These are phyloP conservation scores for Candida saitoana DNA, from an alignment of 805 yeast genomes.

Conservation along the genomic window DNA sequence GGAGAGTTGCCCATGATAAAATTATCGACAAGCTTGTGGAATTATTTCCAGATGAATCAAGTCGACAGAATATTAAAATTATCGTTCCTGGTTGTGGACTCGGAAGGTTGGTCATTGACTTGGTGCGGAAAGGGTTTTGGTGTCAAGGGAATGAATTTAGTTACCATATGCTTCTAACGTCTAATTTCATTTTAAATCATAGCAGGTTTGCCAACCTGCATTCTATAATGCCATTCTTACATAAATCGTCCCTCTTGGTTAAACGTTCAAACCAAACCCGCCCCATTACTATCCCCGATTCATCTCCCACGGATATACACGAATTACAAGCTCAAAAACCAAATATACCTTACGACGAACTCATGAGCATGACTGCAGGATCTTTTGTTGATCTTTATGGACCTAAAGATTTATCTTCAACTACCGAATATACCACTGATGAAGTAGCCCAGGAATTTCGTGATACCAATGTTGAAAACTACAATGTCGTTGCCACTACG, in stretches of 20 bases:
- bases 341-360: conserved; percentile 39
- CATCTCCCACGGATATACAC: conserved; percentile 37
- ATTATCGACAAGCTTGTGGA: conserved; percentile 32
- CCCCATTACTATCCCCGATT: conserved; percentile 52
- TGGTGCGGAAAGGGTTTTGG: conserved; percentile 51
- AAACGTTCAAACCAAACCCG: conserved; percentile 47
- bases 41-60: conserved; percentile 32
- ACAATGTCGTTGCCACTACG: conserved; percentile 49
- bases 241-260: conserved; percentile 43
- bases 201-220: conserved; percentile 36
- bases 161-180: conserved; percentile 58
- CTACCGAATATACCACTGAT: conserved; percentile 36
- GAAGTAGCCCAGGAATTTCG: conserved; percentile 42
- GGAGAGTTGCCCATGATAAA: conserved; percentile 35
- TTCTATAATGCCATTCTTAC: conserved; percentile 53
- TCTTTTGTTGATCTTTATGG: conserved; percentile 68
- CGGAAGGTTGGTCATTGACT: conserved; percentile 55
- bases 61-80: conserved; percentile 39
- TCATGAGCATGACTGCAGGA: conserved; percentile 72
- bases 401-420: conserved; percentile 32
- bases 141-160: conserved; percentile 68
- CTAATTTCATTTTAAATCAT: conserved; percentile 51
- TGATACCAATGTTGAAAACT: conserved; percentile 28
- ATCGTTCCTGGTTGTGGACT: conserved; percentile 65
- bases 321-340: conserved; percentile 31